phyloP scores from a whole-genome alignment of 805 yeast genomes.

The Pachysolen tannophilus region DNA sequence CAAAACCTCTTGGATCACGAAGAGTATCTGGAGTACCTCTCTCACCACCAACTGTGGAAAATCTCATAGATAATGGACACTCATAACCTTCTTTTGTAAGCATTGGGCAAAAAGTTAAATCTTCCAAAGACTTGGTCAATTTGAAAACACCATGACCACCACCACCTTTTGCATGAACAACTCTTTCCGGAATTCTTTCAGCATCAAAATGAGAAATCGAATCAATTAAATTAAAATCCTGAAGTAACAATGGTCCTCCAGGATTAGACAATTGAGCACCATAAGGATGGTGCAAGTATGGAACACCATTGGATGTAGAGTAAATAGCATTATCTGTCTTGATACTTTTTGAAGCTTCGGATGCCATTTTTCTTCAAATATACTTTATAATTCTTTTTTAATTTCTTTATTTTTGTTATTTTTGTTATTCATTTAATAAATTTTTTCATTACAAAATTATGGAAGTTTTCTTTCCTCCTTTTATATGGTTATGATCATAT shows the following conservation, averaged over 20 bases:
- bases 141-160: constrained; percentile 57
- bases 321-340: constrained; percentile 21
- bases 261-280: constrained; percentile 47
- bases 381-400: neutral
- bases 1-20: constrained; percentile 66
- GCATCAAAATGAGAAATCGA: constrained; percentile 52
- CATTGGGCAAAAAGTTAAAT: constrained; percentile 36
- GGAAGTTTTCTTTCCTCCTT: too few relatives aligned
- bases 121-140: constrained; percentile 48
- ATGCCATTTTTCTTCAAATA: constrained; percentile 8
- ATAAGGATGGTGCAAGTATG: constrained; percentile 42
- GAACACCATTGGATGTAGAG: constrained; percentile 48
- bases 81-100: constrained; percentile 33
- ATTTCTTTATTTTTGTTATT: too few relatives aligned
- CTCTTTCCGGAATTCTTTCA: constrained; percentile 61
- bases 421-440: too few relatives aligned
- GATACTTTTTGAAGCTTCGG: constrained; percentile 7
- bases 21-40: constrained; percentile 57
- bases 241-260: constrained; percentile 50
- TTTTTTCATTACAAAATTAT: too few relatives aligned
- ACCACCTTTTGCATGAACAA: constrained; percentile 61
- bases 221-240: constrained; percentile 52
- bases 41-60: constrained; percentile 68
- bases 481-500: too few relatives aligned
- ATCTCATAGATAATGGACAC: constrained; percentile 37